These are phyloP conservation scores for Ploettnerulaceae sp. DNA, from an alignment of 2,329 filamentous ascomycete genomes.

Conservation along the genomic window DNA sequence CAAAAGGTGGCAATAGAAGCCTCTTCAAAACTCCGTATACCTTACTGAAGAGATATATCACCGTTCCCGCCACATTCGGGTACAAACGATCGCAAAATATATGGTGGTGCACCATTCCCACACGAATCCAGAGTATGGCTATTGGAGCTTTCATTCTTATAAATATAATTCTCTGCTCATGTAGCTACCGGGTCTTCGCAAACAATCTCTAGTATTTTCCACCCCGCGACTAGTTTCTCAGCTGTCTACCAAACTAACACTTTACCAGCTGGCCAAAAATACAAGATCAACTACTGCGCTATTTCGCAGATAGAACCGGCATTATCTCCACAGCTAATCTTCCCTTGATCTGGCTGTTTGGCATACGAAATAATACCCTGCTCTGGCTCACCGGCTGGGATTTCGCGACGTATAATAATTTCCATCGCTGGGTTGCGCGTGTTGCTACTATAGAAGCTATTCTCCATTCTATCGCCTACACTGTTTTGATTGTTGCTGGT, in stretches of 20 bases:
- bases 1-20: not conserved
- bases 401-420: not conserved
- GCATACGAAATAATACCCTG: not conserved
- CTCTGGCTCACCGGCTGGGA: not conserved
- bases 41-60: slow-evolving; percentile 36
- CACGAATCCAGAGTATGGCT: not conserved
- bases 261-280: not conserved
- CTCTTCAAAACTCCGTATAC: slow-evolving; percentile 3
- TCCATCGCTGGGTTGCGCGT: not conserved
- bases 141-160: not conserved
- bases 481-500: not conserved
- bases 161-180: not conserved
- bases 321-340: not conserved
- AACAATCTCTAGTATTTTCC: not conserved
- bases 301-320: not conserved
- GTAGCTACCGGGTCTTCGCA: not conserved
- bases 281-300: not conserved
- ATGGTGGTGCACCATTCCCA: slow-evolving; percentile 11
- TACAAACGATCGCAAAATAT: slow-evolving; percentile 34
- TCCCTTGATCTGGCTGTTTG: not conserved
- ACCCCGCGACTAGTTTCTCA: too few species aligned
- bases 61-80: slow-evolving; percentile 42
- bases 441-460: not conserved
- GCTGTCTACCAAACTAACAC: slow-evolving; percentile 1
- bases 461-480: not conserved